phyloP scores from a whole-genome alignment of 352 stramenopile genomes.

The Globisporangium ultimum region DNA sequence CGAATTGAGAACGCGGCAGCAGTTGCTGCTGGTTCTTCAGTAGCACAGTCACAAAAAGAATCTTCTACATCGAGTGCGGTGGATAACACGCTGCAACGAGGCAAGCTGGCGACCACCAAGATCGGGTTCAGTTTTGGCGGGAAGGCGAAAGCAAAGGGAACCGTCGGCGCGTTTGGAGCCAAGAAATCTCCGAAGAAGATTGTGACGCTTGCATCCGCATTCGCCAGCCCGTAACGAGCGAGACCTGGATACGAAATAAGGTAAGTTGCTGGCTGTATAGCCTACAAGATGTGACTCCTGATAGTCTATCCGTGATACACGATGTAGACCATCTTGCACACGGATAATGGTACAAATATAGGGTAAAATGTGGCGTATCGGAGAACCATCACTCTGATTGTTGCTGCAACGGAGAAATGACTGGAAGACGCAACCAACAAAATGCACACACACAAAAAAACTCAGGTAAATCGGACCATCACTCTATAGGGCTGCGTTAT shows the following conservation, averaged over 20 bases:
- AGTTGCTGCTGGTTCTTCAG: not conserved
- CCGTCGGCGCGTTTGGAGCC: not conserved
- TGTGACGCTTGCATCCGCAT: slow-evolving; percentile 2
- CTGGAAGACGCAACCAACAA: no score
- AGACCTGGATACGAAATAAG: no score
- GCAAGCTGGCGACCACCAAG: slow-evolving; percentile 9
- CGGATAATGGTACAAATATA: no score
- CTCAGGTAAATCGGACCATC: not conserved
- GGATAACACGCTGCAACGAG: no score
- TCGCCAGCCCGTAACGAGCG: not conserved
- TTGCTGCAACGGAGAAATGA: not conserved
- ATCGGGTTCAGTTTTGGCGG: slow-evolving; percentile 31
- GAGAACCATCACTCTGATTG: not conserved
- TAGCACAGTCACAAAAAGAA: not conserved
- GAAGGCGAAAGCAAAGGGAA: slow-evolving; percentile 14
- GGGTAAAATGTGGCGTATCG: no score
- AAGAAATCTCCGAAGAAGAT: slow-evolving; percentile 11
- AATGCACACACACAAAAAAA: no score
- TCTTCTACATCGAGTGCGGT: no score
- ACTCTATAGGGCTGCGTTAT: not conserved
- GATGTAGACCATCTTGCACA: no score
- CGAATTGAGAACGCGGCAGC: slow-evolving; percentile 26
- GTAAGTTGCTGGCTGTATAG: no score
- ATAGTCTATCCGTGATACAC: no score
- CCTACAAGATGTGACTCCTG: not conserved